Conservation (phyloP, 2,329 filamentous ascomycete genomes). For the Podosphaera xanthii region DNA sequence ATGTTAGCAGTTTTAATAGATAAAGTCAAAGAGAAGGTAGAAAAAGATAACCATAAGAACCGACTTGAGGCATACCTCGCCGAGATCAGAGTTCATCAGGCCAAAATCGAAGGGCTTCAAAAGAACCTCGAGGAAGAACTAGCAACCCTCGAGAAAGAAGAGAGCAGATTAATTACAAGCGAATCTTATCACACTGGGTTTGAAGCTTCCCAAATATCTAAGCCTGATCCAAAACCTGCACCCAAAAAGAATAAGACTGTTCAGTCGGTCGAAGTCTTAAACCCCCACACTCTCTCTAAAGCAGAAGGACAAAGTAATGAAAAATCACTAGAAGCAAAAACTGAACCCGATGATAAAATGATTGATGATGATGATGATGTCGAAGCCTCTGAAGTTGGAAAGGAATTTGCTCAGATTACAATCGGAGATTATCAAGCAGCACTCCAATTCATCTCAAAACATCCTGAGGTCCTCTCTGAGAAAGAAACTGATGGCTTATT, state of each 20-base stretch:
- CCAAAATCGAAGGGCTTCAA: constrained; percentile 59
- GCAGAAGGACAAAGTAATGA: constrained; percentile 18
- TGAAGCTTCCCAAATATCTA: constrained; percentile 61
- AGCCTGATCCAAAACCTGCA: constrained; percentile 21
- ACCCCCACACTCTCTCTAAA: constrained; percentile 30
- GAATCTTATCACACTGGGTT: constrained; percentile 77
- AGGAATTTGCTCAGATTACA: constrained; percentile 60
- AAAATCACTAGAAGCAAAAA: constrained; percentile 30
- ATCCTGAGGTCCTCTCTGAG: constrained; percentile 62
- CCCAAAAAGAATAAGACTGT: constrained; percentile 15
- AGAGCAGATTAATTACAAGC: constrained; percentile 79
- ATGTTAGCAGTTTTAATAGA: constrained; percentile 98
- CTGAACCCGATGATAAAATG: constrained; percentile 38
- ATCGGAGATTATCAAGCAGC: constrained; percentile 49
- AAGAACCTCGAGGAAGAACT: constrained; percentile 52
- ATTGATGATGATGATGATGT: constrained; percentile 43
- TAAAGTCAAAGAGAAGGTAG: constrained; percentile 58
- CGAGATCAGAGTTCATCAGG: constrained; percentile 54
- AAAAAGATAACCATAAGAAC: constrained; percentile 46
- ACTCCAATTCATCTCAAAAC: constrained; percentile 52
- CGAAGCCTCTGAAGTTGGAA: constrained; percentile 55
- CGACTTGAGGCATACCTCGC: constrained; percentile 54
- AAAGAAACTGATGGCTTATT: constrained; percentile 77
- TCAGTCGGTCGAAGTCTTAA: constrained; percentile 48
- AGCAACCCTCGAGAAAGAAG: constrained; percentile 62